Conservation (phyloP, 345 rosid species). For the Gossypioides kirkii region DNA sequence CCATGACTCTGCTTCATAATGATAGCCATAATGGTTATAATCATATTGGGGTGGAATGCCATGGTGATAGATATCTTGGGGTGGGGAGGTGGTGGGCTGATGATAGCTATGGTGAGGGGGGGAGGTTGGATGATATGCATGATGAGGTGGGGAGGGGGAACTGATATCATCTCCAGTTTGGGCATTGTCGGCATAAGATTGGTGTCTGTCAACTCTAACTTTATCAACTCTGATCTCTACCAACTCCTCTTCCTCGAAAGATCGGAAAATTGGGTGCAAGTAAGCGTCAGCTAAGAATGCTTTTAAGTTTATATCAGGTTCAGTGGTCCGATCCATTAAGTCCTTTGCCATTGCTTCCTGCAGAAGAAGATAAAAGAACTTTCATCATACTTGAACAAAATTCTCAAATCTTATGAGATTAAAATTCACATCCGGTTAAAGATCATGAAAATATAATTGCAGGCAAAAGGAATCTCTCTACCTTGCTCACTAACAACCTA, state of each 20-base stretch:
- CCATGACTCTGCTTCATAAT: slow-evolving; percentile 32
- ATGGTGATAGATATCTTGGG: slow-evolving; percentile 33
- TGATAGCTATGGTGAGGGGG: slow-evolving; percentile 36
- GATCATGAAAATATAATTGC: not conserved
- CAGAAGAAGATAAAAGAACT: slow-evolving; percentile 4
- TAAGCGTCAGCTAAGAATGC: slow-evolving; percentile 85
- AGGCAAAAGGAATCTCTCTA: not conserved
- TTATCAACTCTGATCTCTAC: slow-evolving; percentile 45
- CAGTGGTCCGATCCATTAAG: slow-evolving; percentile 44
- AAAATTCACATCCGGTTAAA: not conserved
- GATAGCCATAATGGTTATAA: slow-evolving; percentile 34
- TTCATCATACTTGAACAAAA: not conserved
- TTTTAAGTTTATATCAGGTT: slow-evolving; percentile 51
- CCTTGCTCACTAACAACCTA: not conserved
- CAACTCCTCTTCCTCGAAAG: slow-evolving; percentile 49
- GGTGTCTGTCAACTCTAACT: slow-evolving; percentile 41
- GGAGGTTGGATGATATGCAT: slow-evolving; percentile 41
- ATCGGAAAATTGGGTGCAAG: slow-evolving; percentile 83
- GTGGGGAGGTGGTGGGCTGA: slow-evolving; percentile 24
- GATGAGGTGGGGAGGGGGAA: slow-evolving; percentile 50
- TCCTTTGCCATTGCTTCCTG: slow-evolving; percentile 98
- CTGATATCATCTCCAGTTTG: slow-evolving; percentile 37
- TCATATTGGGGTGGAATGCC: slow-evolving; percentile 34
- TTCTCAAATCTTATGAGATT: not conserved
- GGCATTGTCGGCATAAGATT: slow-evolving; percentile 29